Evolutionary conservation across 2,329 filamentous ascomycete species (phyloP), one percentile per base, ranked within the genome.

Genomic region (Trichoderma pleuroti): DNA sequence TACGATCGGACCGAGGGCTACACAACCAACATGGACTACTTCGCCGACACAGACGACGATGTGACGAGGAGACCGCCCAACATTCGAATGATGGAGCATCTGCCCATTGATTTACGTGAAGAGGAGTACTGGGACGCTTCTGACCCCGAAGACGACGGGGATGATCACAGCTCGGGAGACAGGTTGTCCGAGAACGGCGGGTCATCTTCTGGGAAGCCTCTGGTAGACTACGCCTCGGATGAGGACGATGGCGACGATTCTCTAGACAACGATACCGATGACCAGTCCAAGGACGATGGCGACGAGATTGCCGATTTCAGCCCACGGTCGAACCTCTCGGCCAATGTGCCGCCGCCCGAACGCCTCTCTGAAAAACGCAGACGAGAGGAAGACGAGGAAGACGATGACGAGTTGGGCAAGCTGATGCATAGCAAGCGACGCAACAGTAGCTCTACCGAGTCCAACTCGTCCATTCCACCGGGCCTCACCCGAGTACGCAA

Each of bases 111-210:
- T 78, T 86, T 91, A 7, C 90, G 91, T 12, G 93, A 98, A 79
- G 95, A 98, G 76, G 93, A 95, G 56, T 99, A 98, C 80, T 98
- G 97, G 87, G 95, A 97, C 76, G 89, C 88, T 0, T 93, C 92
- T 1, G 94, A 98, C 75, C 93, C 96, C 60, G 92, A 94, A 72
- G 94, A 97, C 8, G 93, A 93, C 14, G 84, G 90, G 72, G 83
- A 84, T 73, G 75, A 82, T 70, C 74, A 75, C 67, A 74, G 80
- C 75, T 78, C 62, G 82, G 73, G 74, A 76, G 60, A 67, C 21
- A 74, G 76, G 76, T 64, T 61, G 10, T 78, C 76, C 57, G 94
- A 94, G 74, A 92, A 90, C 28, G 86, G 77, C n/a, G 73, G 86
- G 16, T 88, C 89, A 24, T 85, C 90, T 1, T 81, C 87, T 1